Evolutionary conservation across 208 protist genomes (phyloP), one percentile per base, ranked within the genome.

Genomic region (Herpetomonas samuelpessoai): DNA sequence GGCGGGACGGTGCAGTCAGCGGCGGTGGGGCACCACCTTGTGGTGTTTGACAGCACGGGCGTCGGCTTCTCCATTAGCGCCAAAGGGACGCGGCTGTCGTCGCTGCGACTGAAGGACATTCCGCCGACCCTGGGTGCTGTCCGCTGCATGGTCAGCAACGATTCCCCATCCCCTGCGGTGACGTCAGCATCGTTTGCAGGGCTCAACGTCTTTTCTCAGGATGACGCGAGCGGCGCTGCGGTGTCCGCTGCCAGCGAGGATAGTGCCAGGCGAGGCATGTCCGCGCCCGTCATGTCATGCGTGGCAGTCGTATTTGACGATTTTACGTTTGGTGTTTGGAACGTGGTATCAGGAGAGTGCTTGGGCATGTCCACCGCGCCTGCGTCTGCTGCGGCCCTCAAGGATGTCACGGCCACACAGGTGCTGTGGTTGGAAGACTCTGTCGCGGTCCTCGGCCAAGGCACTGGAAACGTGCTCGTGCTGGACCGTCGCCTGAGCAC

Each of bases 301-400:
- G 53, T 59, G 3, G 66, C 72, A 19, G 72, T 76, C 21, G 68
- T 75, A 16, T 82, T 82, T 30, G 75, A 66, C 18, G 74, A 75
- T 28, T 68, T 70, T 30, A 60, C 63, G 25, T 68, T 87, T 51
- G 88, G 69, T 0, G 77, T 94, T 4, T 91, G 83, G 88, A 68
- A 77, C 53, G 67, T 61, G 16, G 72, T 57, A 3, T 80, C 66
- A 10, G 74, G 80, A 9, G 80, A 87, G 35, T 70, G 79, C 28
- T 27, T 80, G 48, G 70, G 71, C 9, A 71, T 77, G 29, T 90
- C 79, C 1, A 53, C 54, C 54, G 69, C 65, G 0, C 55, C 57
- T 6, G 51, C 51, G 24, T 66, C 65, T 3, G 46, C 51, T 10
- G 62, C 65, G 3, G 52, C 61, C 56, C 16, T 71, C 2, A 51